Conservation (phyloP, 495 filamentous ascomycete genomes). For the Neurospora sp. region DNA sequence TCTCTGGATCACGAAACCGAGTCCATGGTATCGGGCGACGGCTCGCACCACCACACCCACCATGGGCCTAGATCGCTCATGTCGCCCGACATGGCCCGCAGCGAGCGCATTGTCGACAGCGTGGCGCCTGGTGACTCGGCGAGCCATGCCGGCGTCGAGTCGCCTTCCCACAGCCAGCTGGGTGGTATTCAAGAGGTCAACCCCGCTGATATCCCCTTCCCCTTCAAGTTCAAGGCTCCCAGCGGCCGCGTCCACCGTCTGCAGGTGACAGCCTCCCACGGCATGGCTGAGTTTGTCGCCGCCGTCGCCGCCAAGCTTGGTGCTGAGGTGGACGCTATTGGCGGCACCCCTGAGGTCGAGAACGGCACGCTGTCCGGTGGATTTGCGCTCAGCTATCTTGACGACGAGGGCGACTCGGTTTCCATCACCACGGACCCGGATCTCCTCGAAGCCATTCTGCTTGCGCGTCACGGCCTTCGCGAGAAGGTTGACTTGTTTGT, state of each 20-base stretch:
- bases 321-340: conserved; percentile 73
- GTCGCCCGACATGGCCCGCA: conserved; percentile 62
- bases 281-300: conserved; percentile 70
- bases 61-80: conserved; percentile 43
- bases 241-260: conserved; percentile 90
- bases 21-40: conserved; percentile 89
- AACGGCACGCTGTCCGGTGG: conserved; percentile 74
- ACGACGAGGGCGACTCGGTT: conserved; percentile 95
- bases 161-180: conserved; percentile 55
- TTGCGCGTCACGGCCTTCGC: conserved; percentile 62
- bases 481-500: conserved; percentile 98
- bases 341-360: conserved; percentile 62
- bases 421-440: conserved; percentile 95
- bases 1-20: conserved; percentile 95
- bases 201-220: conserved; percentile 66
- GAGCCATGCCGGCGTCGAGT: conserved; percentile 79
- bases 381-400: conserved; percentile 90
- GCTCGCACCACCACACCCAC: conserved; percentile 44
- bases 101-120: conserved; percentile 50
- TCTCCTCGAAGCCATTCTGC: conserved; percentile 76
- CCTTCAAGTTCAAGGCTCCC: conserved; percentile 99
- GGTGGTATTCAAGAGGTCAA: conserved; percentile 30
- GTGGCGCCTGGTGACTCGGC: conserved; percentile 89
- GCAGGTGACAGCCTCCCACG: conserved; percentile 69
- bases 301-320: conserved; percentile 81